Percentiles rank a stretch among this genome's conserved stretches.
Conservation (phyloP, 2,329 filamentous ascomycete species). For the Nemania sp. region DNA sequence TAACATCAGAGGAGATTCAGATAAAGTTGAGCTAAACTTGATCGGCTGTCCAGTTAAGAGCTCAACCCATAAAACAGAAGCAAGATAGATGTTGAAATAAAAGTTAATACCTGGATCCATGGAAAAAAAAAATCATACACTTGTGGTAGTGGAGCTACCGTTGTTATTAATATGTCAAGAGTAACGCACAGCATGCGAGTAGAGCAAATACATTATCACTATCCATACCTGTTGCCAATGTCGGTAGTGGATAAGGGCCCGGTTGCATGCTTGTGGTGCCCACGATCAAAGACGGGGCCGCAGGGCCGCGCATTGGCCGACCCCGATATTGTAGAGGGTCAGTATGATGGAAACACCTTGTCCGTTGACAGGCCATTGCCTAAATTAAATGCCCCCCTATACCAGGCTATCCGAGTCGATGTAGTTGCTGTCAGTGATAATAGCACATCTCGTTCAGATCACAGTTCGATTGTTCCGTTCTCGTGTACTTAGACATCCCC, state of each 20-base stretch:
- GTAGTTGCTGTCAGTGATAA: not conserved
- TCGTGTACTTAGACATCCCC: not conserved
- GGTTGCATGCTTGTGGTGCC: too few species aligned
- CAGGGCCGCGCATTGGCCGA: slow-evolving; percentile 14
- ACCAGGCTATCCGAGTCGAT: not conserved
- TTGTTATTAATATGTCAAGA: slow-evolving; percentile 5
- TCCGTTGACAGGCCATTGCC: slow-evolving; percentile 29
- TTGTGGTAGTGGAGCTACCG: not conserved
- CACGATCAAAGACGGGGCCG: slow-evolving; percentile 15
- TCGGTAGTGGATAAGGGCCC: slow-evolving; percentile 3
- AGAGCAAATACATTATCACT: not conserved
- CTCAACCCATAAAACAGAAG: not conserved
- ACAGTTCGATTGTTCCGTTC: not conserved
- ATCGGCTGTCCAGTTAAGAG: not conserved
- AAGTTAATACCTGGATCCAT: not conserved
- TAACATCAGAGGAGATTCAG: not conserved
- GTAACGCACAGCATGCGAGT: not conserved
- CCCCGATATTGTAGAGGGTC: slow-evolving; percentile 20
- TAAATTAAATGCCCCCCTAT: slow-evolving; percentile 29
- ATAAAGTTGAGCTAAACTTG: not conserved
- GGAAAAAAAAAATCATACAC: not conserved
- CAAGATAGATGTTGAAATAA: too few species aligned
- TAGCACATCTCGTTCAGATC: not conserved
- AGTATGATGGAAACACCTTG: slow-evolving; percentile 23
- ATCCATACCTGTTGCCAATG: slow-evolving; percentile 1